These are phyloP conservation scores for Alternaria arbusti DNA, from an alignment of 2,329 filamentous ascomycete species.

Conservation along the genomic window DNA sequence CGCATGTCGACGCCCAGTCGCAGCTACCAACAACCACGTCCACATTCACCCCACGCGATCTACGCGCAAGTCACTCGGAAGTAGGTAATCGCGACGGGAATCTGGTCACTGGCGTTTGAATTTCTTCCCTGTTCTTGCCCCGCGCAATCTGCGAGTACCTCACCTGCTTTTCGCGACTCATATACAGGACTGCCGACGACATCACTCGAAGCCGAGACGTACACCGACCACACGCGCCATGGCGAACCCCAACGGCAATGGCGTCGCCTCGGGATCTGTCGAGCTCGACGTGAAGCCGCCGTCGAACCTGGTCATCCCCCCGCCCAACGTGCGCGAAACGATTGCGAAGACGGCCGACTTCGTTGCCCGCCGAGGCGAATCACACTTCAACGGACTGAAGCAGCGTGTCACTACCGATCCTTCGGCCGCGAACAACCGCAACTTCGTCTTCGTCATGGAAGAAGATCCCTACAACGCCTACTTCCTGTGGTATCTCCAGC, in stretches of 20 bases:
- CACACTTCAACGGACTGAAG: slow-evolving; percentile 83
- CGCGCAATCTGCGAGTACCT: neutral
- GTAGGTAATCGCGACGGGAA: neutral
- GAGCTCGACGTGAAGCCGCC: slow-evolving; percentile 68
- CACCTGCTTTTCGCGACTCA: slow-evolving; percentile 2
- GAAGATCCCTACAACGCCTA: slow-evolving; percentile 86
- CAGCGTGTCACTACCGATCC: slow-evolving; percentile 83
- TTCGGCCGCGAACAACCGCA: slow-evolving; percentile 65
- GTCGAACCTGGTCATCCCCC: slow-evolving; percentile 83
- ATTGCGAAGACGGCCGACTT: slow-evolving; percentile 96
- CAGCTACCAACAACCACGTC: neutral
- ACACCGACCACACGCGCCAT: slow-evolving; percentile 21
- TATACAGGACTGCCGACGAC: slow-evolving; percentile 9
- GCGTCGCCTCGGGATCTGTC: slow-evolving; percentile 10
- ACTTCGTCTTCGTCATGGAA: slow-evolving; percentile 83
- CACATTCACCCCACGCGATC: slow-evolving; percentile 2
- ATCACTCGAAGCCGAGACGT: slow-evolving; percentile 15
- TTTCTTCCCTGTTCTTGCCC: neutral
- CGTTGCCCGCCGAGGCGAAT: slow-evolving; percentile 70
- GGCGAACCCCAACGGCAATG: slow-evolving; percentile 38
- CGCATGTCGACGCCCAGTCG: slow-evolving; percentile 6
- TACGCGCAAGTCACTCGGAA: slow-evolving; percentile 7
- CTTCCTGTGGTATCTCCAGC: slow-evolving; percentile 87
- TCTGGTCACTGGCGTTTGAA: slow-evolving; percentile 4
- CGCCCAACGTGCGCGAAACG: slow-evolving; percentile 78